Conservation (phyloP, 768 basidiomycete genomes). For the Boletus vinaceobasis region DNA sequence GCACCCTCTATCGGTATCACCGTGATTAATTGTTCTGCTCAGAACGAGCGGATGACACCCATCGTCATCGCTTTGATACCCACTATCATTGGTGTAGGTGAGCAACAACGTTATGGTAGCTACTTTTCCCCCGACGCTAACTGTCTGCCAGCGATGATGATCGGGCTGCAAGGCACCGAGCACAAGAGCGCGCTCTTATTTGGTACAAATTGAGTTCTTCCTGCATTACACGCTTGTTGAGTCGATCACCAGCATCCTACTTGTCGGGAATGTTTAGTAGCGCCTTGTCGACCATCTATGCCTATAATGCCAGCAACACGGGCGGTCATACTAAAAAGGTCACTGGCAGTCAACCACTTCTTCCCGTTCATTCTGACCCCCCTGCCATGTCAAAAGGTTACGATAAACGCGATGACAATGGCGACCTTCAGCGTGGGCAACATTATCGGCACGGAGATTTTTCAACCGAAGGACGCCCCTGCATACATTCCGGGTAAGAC, state of each 20-base stretch:
- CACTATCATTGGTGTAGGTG: constrained; percentile 55
- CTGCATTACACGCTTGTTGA: not conserved
- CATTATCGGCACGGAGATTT: constrained; percentile 61
- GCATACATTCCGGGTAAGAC: constrained; percentile 65
- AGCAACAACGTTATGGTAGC: not conserved
- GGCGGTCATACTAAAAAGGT: constrained; percentile 66
- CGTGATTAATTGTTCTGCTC: not conserved
- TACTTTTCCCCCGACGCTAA: not conserved
- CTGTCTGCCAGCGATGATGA: constrained; percentile 40
- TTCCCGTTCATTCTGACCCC: not conserved
- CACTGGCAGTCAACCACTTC: not conserved
- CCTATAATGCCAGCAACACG: constrained; percentile 63
- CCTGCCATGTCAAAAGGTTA: constrained; percentile 34
- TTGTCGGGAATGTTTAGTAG: constrained; percentile 57
- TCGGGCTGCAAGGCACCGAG: constrained; percentile 48
- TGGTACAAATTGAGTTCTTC: constrained; percentile 33
- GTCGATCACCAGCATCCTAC: constrained; percentile 39
- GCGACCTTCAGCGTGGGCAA: constrained; percentile 55
- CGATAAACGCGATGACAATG: constrained; percentile 59
- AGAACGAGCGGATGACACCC: constrained; percentile 60
- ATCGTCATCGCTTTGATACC: constrained; percentile 57
- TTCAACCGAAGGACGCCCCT: constrained; percentile 59
- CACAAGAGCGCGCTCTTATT: constrained; percentile 54
- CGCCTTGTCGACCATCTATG: constrained; percentile 56
- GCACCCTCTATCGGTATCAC: not conserved